Evolutionary conservation across 2,329 filamentous ascomycete species (phyloP).

Genomic region (Ambrosiella cleistominuta): DNA sequence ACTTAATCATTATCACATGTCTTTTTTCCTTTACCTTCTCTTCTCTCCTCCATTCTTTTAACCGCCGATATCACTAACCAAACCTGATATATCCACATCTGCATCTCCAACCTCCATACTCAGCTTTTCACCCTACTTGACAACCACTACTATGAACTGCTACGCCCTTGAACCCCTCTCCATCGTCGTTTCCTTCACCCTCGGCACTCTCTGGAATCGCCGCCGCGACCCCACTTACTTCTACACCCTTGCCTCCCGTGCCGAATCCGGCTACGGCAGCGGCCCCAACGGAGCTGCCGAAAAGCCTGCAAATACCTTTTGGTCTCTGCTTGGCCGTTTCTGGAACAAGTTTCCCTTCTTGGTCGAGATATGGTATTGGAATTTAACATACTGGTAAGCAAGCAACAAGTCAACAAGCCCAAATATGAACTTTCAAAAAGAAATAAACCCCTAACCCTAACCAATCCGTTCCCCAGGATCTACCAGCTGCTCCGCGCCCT

Average conservation of each 20-base stretch:
- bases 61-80: neutral
- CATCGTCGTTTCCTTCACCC: slow-evolving; percentile 8
- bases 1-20: neutral
- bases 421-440: neutral
- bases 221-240: slow-evolving; percentile 6
- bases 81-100: neutral
- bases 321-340: slow-evolving; percentile 18
- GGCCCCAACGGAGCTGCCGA: neutral
- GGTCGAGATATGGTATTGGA: slow-evolving; percentile 23
- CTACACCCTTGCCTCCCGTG: slow-evolving; percentile 3
- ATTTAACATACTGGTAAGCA: slow-evolving; percentile 20
- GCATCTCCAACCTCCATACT: neutral
- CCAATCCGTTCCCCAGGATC: slow-evolving; percentile 16
- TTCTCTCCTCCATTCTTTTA: neutral
- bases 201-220: slow-evolving; percentile 9
- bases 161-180: slow-evolving; percentile 11
- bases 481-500: slow-evolving; percentile 28
- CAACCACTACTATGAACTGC: neutral
- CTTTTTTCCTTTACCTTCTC: neutral
- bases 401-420: neutral
- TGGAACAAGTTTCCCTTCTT: slow-evolving; percentile 20
- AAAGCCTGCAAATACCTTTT: slow-evolving; percentile 12
- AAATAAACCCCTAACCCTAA: neutral
- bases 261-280: neutral
- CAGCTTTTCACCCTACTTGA: neutral